Percentiles rank a stretch among this genome's conserved stretches.
Conservation (phyloP, 192 early-diverging fungal species). For the Linnemannia zychae region DNA sequence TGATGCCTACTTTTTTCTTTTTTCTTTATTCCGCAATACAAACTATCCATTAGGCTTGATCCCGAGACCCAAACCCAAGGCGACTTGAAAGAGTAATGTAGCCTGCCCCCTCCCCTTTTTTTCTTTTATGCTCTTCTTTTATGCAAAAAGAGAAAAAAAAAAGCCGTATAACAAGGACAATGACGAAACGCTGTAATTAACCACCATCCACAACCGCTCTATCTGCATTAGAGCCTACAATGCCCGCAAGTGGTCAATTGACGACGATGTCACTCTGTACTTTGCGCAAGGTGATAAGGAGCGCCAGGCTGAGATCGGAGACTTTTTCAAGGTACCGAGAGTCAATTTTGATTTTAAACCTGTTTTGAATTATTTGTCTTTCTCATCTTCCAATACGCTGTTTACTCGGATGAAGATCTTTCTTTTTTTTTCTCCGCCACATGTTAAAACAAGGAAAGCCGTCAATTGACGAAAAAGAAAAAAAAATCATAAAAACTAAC, state of each 20-base stretch:
- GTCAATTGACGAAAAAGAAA: too few relatives aligned
- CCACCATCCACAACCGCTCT: too few relatives aligned
- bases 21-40: background rate
- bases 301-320: conserved; percentile 28
- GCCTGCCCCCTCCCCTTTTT: background rate
- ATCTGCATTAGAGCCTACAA: conserved; percentile 66
- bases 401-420: background rate
- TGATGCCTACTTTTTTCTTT: background rate
- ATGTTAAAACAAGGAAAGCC: background rate
- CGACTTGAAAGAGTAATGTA: conserved; percentile 74
- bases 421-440: background rate
- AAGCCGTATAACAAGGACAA: too few relatives aligned
- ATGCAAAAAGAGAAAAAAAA: background rate
- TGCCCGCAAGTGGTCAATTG: conserved; percentile 58
- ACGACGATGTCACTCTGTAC: conserved; percentile 54
- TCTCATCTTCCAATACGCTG: conserved; percentile 1
- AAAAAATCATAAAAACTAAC: background rate
- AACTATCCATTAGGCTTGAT: conserved; percentile 53
- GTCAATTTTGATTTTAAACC: background rate
- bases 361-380: background rate
- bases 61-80: conserved; percentile 62
- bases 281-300: conserved; percentile 48
- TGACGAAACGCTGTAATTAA: background rate
- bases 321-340: conserved; percentile 58
- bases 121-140: background rate